phyloP scores from a whole-genome alignment of 208 protist species.

The Naegleria fowleri region DNA sequence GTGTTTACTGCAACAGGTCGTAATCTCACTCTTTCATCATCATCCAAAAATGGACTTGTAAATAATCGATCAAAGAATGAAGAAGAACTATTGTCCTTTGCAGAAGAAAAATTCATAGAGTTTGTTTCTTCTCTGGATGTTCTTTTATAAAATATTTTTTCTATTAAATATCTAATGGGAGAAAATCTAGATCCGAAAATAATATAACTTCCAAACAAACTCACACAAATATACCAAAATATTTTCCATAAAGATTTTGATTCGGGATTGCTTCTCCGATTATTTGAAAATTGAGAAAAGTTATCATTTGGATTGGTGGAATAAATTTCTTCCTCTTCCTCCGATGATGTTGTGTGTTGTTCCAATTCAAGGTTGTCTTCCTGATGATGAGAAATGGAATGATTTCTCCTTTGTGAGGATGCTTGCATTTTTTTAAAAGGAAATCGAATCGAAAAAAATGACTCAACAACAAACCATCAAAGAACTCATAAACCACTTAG shows the following conservation, averaged over 20 bases:
- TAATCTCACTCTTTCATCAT: slow-evolving; percentile 19
- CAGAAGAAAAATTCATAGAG: not conserved
- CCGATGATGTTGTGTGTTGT: too few relatives aligned
- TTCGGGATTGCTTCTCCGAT: not conserved
- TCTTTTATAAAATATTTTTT: not conserved
- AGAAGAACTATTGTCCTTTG: not conserved
- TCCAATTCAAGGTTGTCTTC: too few relatives aligned
- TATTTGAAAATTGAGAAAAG: too few relatives aligned
- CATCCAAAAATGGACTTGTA: slow-evolving; percentile 9
- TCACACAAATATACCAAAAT: not conserved
- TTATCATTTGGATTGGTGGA: too few relatives aligned
- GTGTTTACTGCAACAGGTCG: slow-evolving; percentile 5
- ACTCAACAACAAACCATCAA: not conserved
- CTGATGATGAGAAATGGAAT: too few relatives aligned
- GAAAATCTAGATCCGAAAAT: not conserved
- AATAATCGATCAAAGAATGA: not conserved
- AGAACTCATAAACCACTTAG: too few relatives aligned
- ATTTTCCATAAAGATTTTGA: not conserved
- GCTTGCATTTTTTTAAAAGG: not conserved
- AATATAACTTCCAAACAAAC: not conserved
- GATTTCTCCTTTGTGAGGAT: not conserved
- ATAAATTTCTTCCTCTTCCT: too few relatives aligned
- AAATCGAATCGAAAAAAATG: too few relatives aligned
- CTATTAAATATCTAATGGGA: not conserved
- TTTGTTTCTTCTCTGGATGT: not conserved